Evolutionary conservation across 345 rosid genomes (phyloP).

Genomic region (Populus deltoides): DNA sequence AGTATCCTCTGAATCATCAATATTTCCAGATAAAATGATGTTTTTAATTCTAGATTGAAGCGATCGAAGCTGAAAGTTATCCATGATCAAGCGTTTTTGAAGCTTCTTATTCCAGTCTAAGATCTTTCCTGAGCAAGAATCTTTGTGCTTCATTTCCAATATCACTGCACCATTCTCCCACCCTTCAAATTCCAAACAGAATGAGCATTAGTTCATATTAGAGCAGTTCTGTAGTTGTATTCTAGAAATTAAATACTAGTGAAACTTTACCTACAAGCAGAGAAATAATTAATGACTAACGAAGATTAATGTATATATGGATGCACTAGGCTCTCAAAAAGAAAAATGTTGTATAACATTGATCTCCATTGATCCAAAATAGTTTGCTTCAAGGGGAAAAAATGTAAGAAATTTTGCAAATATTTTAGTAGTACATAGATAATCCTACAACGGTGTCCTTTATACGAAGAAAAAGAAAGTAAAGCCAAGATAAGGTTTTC

Average conservation of each 20-base stretch:
- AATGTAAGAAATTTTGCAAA: neutral
- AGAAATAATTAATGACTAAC: neutral
- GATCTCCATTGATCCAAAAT: neutral
- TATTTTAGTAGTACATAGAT: neutral
- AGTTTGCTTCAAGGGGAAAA: neutral
- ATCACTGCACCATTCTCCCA: constrained; percentile 50
- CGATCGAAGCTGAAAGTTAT: constrained; percentile 44
- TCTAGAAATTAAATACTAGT: too few species aligned
- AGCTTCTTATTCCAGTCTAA: constrained; percentile 56
- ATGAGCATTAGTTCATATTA: neutral
- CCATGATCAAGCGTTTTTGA: constrained; percentile 48
- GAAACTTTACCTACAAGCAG: neutral
- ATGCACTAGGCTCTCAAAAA: neutral
- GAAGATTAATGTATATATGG: constrained; percentile 3
- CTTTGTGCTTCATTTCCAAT: constrained; percentile 71
- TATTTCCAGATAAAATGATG: constrained; percentile 7
- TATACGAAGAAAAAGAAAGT: constrained; percentile 10
- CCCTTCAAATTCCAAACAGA: constrained; percentile 31
- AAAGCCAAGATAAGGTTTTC: neutral
- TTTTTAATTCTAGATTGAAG: constrained; percentile 53
- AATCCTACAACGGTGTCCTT: constrained; percentile 4
- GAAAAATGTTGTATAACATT: neutral
- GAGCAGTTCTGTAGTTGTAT: neutral
- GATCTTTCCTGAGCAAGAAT: constrained; percentile 45
- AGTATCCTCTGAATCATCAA: constrained; percentile 27